These are phyloP conservation scores for Gossypium aridum DNA, from an alignment of 441 rosid genomes.

Conservation along the genomic window DNA sequence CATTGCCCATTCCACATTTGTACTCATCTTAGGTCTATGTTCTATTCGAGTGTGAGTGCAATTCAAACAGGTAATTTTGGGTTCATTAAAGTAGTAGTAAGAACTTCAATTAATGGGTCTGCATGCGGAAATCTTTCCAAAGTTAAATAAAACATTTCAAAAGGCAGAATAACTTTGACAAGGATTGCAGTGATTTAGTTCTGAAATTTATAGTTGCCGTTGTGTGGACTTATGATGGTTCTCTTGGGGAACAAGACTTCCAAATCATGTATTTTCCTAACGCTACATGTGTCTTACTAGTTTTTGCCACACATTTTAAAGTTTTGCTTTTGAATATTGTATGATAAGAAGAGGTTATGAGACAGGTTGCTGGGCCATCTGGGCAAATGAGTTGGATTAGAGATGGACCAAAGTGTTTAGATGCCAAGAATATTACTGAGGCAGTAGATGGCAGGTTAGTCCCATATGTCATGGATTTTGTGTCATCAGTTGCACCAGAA, in stretches of 20 bases:
- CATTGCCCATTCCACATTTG: neutral
- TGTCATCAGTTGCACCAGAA: conserved; percentile 2
- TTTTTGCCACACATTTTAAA: neutral
- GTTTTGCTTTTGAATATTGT: neutral
- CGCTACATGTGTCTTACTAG: neutral
- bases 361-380: conserved; percentile 60
- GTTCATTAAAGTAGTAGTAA: neutral
- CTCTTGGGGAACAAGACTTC: neutral
- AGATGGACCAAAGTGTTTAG: conserved; percentile 50
- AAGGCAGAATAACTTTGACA: neutral
- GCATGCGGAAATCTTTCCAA: neutral
- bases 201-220: neutral
- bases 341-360: neutral
- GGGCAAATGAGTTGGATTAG: conserved; percentile 70
- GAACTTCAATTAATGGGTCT: neutral
- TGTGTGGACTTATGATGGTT: conserved; percentile 1
- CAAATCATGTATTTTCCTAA: neutral
- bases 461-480: neutral
- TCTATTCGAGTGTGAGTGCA: too few relatives aligned
- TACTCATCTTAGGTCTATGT: neutral
- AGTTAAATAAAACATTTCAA: neutral
- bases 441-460: conserved; percentile 52
- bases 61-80: neutral
- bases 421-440: conserved; percentile 39
- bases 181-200: neutral